Base-by-base conservation (phyloP, 106 monocot genomes). In the Narthecium ossifragum region DNA sequence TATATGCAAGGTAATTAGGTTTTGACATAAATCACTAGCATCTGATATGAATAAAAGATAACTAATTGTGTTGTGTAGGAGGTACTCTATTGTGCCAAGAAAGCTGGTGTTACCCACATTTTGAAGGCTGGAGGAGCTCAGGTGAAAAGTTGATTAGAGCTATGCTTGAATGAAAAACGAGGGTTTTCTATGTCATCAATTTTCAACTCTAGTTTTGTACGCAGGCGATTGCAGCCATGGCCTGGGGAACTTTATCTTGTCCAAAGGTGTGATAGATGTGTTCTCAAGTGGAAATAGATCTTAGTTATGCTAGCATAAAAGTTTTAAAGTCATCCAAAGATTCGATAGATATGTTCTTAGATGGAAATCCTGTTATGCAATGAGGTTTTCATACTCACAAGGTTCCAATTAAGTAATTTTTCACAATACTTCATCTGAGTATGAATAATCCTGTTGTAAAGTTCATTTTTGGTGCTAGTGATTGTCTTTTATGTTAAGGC, bases 71-170 rank as follows among this genome's bases (percentile, higher is more conserved):
- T 38, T 31, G 33, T 70, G 46, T 21, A 98, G 96, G 96, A 98
- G 59, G 96, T 98, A 31, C 75, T 98, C 24, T 98, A 98, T 62
- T 98, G 96, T 74, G 83, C 90, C 32, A 98, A 98, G 66, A 98
- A 87, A 55, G 80, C 91, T 60, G 96, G 96, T 56, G 96, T 98
- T 0, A 91, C 90, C 12, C 96, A 98, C 45, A 81, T 98, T 63
- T 74, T 98, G 34, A 98, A 87, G 73, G 96, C 90, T 47, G 96
- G 96, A 17, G 96, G 96, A 69, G 96, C 90, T 71, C 96, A 98
- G 86, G 96, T 90, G 26, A 45, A 61, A 62, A 5, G 33, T 8
- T 46, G 27, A 53, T 37, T 12, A 41, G 48, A 32, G 23, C 26
- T 67, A 22, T 1, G 10, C 68, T 11, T 27, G 58, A 52, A 27